A percentile compares a stretch with the other conserved stretches of the same genome.
Conservation (phyloP, 2,329 filamentous ascomycete species). For the Cladosporium austrohemisphaericum region DNA sequence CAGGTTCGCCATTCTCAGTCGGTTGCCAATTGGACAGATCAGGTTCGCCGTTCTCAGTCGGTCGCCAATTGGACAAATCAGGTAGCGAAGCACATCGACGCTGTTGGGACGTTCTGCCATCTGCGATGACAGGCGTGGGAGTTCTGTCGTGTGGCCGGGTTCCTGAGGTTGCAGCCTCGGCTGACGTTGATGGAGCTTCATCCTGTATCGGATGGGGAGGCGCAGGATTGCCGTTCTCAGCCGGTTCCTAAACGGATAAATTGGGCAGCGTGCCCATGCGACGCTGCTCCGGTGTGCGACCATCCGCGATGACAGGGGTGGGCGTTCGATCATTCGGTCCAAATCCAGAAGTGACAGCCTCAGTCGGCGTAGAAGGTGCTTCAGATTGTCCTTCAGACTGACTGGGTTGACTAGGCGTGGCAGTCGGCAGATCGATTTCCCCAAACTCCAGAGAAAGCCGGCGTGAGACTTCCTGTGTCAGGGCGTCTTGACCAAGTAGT, state of each 20-base stretch:
- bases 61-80: too few species aligned
- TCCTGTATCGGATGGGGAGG: not conserved
- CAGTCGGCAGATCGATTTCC: slow-evolving; percentile 6
- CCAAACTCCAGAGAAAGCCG: not conserved
- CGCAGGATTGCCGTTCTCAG: not conserved
- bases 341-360: not conserved
- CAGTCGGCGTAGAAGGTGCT: not conserved
- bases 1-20: too few species aligned
- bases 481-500: not conserved
- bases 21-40: too few species aligned
- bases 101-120: too few species aligned
- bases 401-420: not conserved
- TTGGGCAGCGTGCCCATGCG: not conserved
- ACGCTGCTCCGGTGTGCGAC: slow-evolving; percentile 4
- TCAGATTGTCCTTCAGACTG: not conserved
- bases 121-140: too few species aligned
- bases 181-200: too few species aligned
- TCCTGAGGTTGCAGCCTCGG: too few species aligned
- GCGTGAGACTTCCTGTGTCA: not conserved
- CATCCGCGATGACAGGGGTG: slow-evolving; percentile 7
- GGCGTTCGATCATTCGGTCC: not conserved
- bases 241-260: not conserved
- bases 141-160: not conserved
- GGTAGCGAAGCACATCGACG: too few species aligned
- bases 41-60: not conserved